phyloP scores from a whole-genome alignment of 495 filamentous ascomycete genomes.

The Talaromyces nanjingensis region DNA sequence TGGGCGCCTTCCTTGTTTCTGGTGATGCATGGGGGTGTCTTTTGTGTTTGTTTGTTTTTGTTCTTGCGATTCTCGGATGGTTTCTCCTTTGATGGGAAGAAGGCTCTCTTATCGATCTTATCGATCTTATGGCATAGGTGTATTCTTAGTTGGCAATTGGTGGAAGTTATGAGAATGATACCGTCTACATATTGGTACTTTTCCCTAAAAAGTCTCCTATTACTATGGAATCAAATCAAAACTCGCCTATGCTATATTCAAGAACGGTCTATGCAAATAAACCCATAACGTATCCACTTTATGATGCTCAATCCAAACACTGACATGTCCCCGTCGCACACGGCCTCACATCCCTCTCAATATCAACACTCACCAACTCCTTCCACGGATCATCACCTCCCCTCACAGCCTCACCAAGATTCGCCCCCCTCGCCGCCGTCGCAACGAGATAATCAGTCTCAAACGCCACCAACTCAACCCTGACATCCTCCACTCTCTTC shows the following conservation, averaged over 20 bases:
- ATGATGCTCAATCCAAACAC: not conserved
- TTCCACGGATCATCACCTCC: slow-evolving; percentile 16
- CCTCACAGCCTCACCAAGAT: slow-evolving; percentile 16
- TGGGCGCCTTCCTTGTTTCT: not conserved
- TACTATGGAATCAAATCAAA: too few species aligned
- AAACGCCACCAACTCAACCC: slow-evolving; percentile 54
- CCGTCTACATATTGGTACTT: too few species aligned
- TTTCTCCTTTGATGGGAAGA: not conserved
- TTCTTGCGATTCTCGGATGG: not conserved
- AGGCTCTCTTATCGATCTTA: too few species aligned
- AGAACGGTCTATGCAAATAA: not conserved
- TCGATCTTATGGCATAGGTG: not conserved
- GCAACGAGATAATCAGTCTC: slow-evolving; percentile 57
- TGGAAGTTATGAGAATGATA: not conserved
- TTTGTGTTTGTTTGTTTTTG: not conserved
- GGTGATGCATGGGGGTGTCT: not conserved
- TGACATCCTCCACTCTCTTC: slow-evolving; percentile 41
- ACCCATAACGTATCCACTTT: not conserved
- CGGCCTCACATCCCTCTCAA: slow-evolving; percentile 23
- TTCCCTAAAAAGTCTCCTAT: too few species aligned
- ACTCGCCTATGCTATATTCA: not conserved
- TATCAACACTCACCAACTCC: slow-evolving; percentile 20
- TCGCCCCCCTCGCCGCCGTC: slow-evolving; percentile 36
- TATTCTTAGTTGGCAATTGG: not conserved
- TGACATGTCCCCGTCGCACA: slow-evolving; percentile 20